Evolutionary conservation across 345 rosid genomes (phyloP).

Genomic region (Salix brachista): DNA sequence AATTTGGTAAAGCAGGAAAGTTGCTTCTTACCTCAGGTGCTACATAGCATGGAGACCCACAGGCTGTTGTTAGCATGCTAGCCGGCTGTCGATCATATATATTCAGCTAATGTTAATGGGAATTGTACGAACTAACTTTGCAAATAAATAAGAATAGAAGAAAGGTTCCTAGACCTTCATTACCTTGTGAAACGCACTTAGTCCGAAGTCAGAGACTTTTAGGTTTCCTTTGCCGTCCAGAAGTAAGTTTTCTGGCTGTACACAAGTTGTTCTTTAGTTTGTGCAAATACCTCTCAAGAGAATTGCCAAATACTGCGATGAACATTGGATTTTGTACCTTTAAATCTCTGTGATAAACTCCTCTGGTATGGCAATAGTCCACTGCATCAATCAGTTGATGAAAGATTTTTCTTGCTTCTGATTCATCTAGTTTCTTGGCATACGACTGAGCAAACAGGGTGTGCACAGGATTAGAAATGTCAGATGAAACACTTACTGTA

Average conservation of each 20-base stretch:
- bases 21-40: slow-evolving; percentile 75
- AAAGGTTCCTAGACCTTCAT: not conserved
- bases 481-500: not conserved
- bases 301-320: not conserved
- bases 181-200: slow-evolving; percentile 73
- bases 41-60: slow-evolving; percentile 88
- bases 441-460: slow-evolving; percentile 36
- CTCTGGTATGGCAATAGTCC: slow-evolving; percentile 77
- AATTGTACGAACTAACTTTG: not conserved
- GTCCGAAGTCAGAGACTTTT: slow-evolving; percentile 85
- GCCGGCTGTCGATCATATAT: slow-evolving; percentile 51
- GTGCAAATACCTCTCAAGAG: not conserved
- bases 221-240: slow-evolving; percentile 65
- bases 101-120: not conserved
- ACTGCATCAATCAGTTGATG: slow-evolving; percentile 87
- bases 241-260: slow-evolving; percentile 87
- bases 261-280: slow-evolving; percentile 4
- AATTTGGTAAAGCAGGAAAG: not conserved
- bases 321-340: slow-evolving; percentile 42
- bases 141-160: slow-evolving; percentile 1
- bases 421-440: slow-evolving; percentile 49
- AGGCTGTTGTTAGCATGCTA: slow-evolving; percentile 75
- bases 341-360: slow-evolving; percentile 86
- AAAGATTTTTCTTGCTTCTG: slow-evolving; percentile 71
- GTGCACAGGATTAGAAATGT: not conserved